A percentile compares a stretch with the other conserved stretches of the same genome.
Conservation (phyloP, 805 yeast species). For the Pichia gijzeniarum region DNA sequence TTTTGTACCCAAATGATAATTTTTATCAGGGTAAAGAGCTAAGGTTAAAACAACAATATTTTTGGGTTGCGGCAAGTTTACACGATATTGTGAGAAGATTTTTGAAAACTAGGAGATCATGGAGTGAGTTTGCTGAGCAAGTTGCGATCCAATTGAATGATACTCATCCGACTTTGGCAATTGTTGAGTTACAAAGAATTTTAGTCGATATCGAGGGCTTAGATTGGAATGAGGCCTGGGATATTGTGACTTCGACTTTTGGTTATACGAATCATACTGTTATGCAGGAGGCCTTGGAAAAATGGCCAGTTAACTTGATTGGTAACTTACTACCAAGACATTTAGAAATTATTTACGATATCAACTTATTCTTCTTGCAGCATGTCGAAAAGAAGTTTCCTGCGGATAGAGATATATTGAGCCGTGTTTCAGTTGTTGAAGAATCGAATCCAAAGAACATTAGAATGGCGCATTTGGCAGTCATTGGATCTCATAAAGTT, state of each 20-base stretch:
- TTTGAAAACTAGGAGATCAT: constrained; percentile 67
- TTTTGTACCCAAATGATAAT: constrained; percentile 89
- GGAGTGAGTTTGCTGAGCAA: constrained; percentile 79
- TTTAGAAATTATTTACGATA: constrained; percentile 81
- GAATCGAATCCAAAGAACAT: constrained; percentile 76
- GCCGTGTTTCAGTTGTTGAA: constrained; percentile 77
- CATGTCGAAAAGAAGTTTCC: constrained; percentile 73
- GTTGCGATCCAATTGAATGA: constrained; percentile 92
- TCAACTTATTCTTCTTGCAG: constrained; percentile 74
- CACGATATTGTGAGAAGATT: constrained; percentile 88
- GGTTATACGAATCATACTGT: constrained; percentile 95
- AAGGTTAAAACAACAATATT: constrained; percentile 90
- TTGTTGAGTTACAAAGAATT: constrained; percentile 83
- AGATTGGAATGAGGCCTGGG: constrained; percentile 83
- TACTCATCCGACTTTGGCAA: constrained; percentile 89
- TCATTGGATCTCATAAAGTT: constrained; percentile 87
- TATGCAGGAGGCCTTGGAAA: constrained; percentile 90
- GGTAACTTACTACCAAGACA: constrained; percentile 84
- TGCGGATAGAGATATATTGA: constrained; percentile 54
- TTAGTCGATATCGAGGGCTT: constrained; percentile 78
- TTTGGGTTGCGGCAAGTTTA: constrained; percentile 93
- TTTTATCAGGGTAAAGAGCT: constrained; percentile 87
- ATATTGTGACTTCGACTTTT: constrained; percentile 69
- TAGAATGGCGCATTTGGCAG: constrained; percentile 88
- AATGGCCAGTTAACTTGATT: constrained; percentile 85